Conservation (phyloP, 2,329 filamentous ascomycete species). For the Penicillium sp. region DNA sequence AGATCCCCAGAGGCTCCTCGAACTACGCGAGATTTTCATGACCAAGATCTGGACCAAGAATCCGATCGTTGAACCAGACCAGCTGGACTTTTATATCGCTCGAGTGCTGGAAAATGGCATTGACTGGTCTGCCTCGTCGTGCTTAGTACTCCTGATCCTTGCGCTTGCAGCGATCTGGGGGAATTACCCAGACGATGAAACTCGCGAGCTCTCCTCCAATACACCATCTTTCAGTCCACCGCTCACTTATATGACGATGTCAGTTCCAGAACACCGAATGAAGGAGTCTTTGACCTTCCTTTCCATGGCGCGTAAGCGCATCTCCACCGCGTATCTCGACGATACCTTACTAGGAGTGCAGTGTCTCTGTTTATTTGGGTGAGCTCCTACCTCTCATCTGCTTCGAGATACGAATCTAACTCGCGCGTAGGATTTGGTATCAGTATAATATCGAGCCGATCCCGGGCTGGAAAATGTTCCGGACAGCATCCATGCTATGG, state of each 20-base stretch:
- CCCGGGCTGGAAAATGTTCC: slow-evolving; percentile 37
- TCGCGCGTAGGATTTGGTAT: slow-evolving; percentile 32
- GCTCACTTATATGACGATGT: slow-evolving; percentile 28
- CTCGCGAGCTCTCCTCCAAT: slow-evolving; percentile 24
- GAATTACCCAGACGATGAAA: slow-evolving; percentile 33
- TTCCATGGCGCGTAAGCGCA: slow-evolving; percentile 33
- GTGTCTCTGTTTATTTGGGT: slow-evolving; percentile 36
- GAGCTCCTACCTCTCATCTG: neutral
- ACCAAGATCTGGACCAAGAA: slow-evolving; percentile 36
- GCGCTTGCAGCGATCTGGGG: slow-evolving; percentile 36
- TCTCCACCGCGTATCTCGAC: slow-evolving; percentile 34
- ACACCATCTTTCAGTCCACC: slow-evolving; percentile 23
- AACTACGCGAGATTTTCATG: slow-evolving; percentile 34
- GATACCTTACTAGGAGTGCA: slow-evolving; percentile 32
- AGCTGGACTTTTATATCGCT: slow-evolving; percentile 32
- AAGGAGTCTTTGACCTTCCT: slow-evolving; percentile 32
- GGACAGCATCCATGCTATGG: slow-evolving; percentile 36
- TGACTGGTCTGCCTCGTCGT: slow-evolving; percentile 34
- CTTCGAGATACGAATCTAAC: neutral
- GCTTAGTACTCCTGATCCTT: slow-evolving; percentile 32
- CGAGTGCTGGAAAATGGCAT: slow-evolving; percentile 33
- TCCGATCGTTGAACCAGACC: slow-evolving; percentile 33
- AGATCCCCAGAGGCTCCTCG: slow-evolving; percentile 30
- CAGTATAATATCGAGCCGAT: slow-evolving; percentile 37
- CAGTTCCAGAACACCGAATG: slow-evolving; percentile 33